phyloP scores from a whole-genome alignment of 1,284 basidiomycete genomes.

The Salmacisia buchloeana region DNA sequence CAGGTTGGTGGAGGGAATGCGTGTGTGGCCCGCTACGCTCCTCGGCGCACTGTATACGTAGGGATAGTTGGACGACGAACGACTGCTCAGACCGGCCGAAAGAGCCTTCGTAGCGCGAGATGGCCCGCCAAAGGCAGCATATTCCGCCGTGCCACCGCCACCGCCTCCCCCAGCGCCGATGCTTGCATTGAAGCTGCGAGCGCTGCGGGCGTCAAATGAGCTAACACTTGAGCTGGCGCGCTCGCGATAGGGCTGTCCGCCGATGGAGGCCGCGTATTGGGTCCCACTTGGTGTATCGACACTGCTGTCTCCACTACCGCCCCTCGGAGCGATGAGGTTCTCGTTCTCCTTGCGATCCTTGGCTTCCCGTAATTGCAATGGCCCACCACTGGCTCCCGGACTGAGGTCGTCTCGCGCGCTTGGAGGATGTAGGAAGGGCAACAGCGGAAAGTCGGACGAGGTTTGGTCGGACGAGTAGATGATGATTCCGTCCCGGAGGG shows the following conservation, averaged over 20 bases:
- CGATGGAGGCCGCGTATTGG: not conserved
- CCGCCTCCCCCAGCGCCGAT: too few species aligned
- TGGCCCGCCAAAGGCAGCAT: not conserved
- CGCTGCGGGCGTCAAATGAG: slow-evolving; percentile 1
- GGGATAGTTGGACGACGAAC: not conserved
- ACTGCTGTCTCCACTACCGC: not conserved
- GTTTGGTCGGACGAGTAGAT: not conserved
- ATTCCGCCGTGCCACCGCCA: not conserved
- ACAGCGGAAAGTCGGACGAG: not conserved
- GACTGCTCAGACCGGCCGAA: not conserved
- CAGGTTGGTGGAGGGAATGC: not conserved
- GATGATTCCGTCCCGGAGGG: not conserved
- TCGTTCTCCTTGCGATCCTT: not conserved
- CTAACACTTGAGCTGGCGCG: slow-evolving; percentile 2
- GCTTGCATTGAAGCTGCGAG: not conserved
- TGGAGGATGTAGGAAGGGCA: not conserved
- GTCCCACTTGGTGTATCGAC: not conserved
- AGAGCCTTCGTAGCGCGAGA: not conserved
- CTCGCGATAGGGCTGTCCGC: not conserved
- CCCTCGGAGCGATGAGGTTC: too few species aligned
- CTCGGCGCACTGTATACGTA: not conserved
- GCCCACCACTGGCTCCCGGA: not conserved
- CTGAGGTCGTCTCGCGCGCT: not conserved
- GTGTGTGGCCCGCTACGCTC: not conserved
- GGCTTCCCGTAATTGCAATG: not conserved